A percentile compares a stretch with the other conserved stretches of the same genome.
phyloP scores from a whole-genome alignment of 2,329 filamentous ascomycete species.

The Thielaviopsis punctulata region DNA sequence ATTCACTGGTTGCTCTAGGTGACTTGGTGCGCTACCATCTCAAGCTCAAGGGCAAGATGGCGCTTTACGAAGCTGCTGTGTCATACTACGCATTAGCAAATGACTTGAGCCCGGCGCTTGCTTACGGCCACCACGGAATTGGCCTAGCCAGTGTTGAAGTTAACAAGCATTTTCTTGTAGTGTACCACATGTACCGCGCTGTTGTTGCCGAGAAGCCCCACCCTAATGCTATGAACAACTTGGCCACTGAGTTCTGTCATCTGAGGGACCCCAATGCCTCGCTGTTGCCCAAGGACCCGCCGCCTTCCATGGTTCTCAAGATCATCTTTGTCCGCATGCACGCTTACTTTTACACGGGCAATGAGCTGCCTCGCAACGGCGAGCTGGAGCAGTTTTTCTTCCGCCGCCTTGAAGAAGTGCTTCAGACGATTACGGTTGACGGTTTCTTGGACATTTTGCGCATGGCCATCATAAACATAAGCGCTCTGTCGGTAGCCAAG shows the following conservation, averaged over 20 bases:
- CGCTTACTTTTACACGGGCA: slow-evolving; percentile 64
- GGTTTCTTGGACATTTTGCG: slow-evolving; percentile 3
- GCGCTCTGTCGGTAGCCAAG: slow-evolving; percentile 58
- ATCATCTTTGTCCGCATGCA: slow-evolving; percentile 79
- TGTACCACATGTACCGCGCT: slow-evolving; percentile 80
- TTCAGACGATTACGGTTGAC: slow-evolving; percentile 1
- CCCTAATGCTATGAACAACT: slow-evolving; percentile 55
- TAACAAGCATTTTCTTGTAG: slow-evolving; percentile 62
- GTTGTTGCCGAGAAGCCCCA: slow-evolving; percentile 59
- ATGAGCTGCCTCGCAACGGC: slow-evolving; percentile 54
- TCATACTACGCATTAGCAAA: slow-evolving; percentile 74
- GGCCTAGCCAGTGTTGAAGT: slow-evolving; percentile 70
- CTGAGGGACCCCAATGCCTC: slow-evolving; percentile 21
- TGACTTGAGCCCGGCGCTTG: slow-evolving; percentile 60
- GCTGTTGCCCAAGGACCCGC: slow-evolving; percentile 16
- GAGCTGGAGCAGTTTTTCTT: slow-evolving; percentile 79
- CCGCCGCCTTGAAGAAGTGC: slow-evolving; percentile 42
- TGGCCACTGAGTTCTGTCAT: slow-evolving; percentile 58
- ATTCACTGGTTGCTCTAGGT: slow-evolving; percentile 69
- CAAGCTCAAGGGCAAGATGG: slow-evolving; percentile 54
- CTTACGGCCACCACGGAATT: slow-evolving; percentile 76
- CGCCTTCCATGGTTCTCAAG: slow-evolving; percentile 44
- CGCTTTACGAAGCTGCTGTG: slow-evolving; percentile 62
- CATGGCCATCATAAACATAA: slow-evolving; percentile 71
- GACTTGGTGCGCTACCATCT: slow-evolving; percentile 77